A percentile compares a stretch with the other conserved stretches of the same genome.
These are phyloP conservation scores for Jamesozyma piceae DNA, from an alignment of 805 yeast species.

Conservation along the genomic window DNA sequence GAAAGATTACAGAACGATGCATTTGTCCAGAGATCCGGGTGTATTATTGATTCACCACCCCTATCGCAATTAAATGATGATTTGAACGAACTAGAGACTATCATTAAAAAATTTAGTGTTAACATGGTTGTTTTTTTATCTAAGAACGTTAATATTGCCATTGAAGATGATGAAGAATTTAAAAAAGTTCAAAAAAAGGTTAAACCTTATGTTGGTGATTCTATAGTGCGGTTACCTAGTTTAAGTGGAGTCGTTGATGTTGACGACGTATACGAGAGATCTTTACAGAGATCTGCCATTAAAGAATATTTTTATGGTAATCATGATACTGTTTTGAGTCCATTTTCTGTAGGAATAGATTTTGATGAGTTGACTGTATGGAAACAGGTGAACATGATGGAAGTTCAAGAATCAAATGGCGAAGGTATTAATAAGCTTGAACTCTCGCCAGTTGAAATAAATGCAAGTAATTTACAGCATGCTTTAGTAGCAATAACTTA, in stretches of 20 bases:
- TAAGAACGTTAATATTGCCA: conserved; percentile 4
- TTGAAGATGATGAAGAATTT: conserved; percentile 9
- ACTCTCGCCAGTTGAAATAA: conserved; percentile 35
- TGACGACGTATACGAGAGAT: conserved; percentile 60
- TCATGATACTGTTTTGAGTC: conserved; percentile 56
- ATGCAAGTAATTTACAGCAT: conserved; percentile 55
- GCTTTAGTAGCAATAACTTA: conserved; percentile 59
- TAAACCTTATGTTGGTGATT: conserved; percentile 8
- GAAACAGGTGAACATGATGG: conserved; percentile 40
- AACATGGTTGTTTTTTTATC: conserved; percentile 18
- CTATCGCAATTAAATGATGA: conserved; percentile 14
- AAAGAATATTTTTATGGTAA: conserved; percentile 87
- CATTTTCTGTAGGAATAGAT: conserved; percentile 74
- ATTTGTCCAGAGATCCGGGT: conserved; percentile 27
- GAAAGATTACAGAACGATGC: conserved; percentile 24
- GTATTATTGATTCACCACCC: conserved; percentile 27
- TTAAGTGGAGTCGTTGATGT: conserved; percentile 71
- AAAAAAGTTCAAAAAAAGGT: conserved; percentile 11
- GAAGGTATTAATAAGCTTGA: conserved; percentile 22
- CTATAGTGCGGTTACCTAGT: conserved; percentile 49
- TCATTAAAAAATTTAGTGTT: conserved; percentile 16
- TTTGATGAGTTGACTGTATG: conserved; percentile 51
- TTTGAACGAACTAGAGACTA: conserved; percentile 11
- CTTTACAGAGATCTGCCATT: conserved; percentile 65
- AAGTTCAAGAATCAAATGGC: conserved; percentile 3